Base-by-base conservation (phyloP, 1,284 basidiomycete species). In the Golubevia sp. region DNA sequence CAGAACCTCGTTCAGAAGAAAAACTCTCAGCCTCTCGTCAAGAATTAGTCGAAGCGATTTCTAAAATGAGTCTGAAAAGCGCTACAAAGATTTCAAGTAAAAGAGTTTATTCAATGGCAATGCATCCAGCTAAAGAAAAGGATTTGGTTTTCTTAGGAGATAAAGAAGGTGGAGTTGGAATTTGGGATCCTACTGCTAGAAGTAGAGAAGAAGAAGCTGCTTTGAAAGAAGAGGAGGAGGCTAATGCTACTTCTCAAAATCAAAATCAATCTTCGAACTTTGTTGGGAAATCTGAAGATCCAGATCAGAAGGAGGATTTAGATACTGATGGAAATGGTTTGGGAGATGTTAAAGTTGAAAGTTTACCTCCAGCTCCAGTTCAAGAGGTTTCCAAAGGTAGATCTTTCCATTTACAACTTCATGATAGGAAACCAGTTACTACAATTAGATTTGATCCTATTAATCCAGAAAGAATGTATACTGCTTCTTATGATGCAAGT, bases 91-190 rank as follows among this genome's bases (percentile, higher is more conserved):
- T 81, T 6, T 68, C 70, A 4, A 67, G 64, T 8, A 76, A 71
- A 30, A 64, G 79, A 0, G 64, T 82, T 8, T 81, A 81, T 53
- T 63, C 63, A 18, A 77, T 81, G 67, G 69, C 71, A 0, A 75
- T 71, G 54, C 79, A 82, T 51, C 78, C 79, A 0, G 56, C 69
- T 1, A 59, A 44, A 8, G 75, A 79, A 7, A 74, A 78, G 51
- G 73, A 81, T 58, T 63, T 82, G 3, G 52, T 82, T 15, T 81
- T 82, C 55, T 68, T 74, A 4, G 79, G 78, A 11, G 79, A 82
- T 61, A 79, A 79, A 55, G 76, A 76, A 48, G 79, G 79, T 1
- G 58, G 59, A 2, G 69, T 82, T 26, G 77, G 79, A 6, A 67
- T 81, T 0, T 82, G 79, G 79, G 75, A 81, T 50, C 73, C 78